Evolutionary conservation across 164 flowering plant species (phyloP), one percentile per base, ranked within the genome.

Genomic region (Chloranthus sessilifolius): DNA sequence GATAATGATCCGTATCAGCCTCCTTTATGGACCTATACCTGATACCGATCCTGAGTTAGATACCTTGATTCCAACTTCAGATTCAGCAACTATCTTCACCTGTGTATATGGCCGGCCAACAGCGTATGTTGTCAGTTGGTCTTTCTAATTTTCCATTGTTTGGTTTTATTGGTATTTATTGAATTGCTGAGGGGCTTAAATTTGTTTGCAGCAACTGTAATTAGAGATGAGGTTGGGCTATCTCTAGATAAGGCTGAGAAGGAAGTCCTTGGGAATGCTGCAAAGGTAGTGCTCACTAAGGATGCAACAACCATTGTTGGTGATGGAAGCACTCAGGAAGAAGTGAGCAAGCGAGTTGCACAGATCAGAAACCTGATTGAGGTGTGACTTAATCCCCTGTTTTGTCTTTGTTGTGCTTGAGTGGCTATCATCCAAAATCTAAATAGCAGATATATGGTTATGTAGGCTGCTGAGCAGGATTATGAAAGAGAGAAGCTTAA

Each of bases 271-370:
- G 99, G 99, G 1, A 73, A 79, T 63, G 97, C 97, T 57, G 85
- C 95, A 2, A 89, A 86, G 73, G 89, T 94, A n/a, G 99, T 89
- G 22, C 89, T 88, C 47, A 82, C 92, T 23, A 94, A 94, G 68
- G 99, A 89, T 43, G 17, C 77, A 0, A 86, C 95, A 7, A 94
- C 96, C 33, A 82, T 94, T 60, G 90, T 94, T 44, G 99, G 97
- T 58, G 97, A 89, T 76, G 99, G 98, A 17, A 88, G 95, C 77
- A 84, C 97, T 11, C 91, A 92, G 54, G 97, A 88, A 26, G 97
- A 79, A 20, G 97, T 92, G 4, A 66, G 59, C 50, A 86, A 86
- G 64, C 68, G 99, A 40, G 99, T 92, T 59, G 70, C 80, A 1
- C 99, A 92, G 62, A 92, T 92, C 42, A 75, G 60, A 50, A 92